Percentiles rank a stretch among this genome's conserved stretches.
phyloP scores from a whole-genome alignment of 2,329 filamentous ascomycete species.

The Byssochlamys sp. region DNA sequence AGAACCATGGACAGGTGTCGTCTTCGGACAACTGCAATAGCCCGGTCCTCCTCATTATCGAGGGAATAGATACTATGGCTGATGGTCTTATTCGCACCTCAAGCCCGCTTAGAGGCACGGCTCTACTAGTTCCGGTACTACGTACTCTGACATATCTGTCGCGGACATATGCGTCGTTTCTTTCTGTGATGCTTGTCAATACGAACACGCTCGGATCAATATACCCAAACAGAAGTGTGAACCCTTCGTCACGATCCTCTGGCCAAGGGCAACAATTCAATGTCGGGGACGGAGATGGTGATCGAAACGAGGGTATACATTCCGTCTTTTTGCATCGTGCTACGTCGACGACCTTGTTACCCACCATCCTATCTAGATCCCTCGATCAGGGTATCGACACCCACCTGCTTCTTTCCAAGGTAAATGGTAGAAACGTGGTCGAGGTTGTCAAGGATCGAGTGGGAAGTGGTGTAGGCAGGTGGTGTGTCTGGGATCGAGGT shows the following conservation, averaged over 20 bases:
- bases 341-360: conserved; percentile 11
- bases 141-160: conserved; percentile 26
- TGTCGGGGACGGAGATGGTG: background rate
- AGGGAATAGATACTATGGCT: conserved; percentile 27
- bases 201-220: conserved; percentile 11
- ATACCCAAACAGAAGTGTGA: background rate
- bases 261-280: no score
- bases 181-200: conserved; percentile 30
- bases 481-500: conserved; percentile 22
- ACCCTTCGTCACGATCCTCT: background rate
- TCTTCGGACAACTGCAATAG: background rate
- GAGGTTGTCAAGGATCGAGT: conserved; percentile 33
- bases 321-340: conserved; percentile 17
- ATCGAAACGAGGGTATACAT: conserved; percentile 13
- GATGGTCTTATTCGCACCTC: conserved; percentile 30
- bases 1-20: background rate
- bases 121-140: conserved; percentile 22
- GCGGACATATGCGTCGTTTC: conserved; percentile 15
- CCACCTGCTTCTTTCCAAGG: conserved; percentile 27
- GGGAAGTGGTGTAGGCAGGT: conserved; percentile 26
- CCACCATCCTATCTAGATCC: conserved; percentile 24
- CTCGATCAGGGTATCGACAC: conserved; percentile 32
- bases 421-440: conserved; percentile 16
- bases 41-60: conserved; percentile 21
- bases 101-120: conserved; percentile 25